Evolutionary conservation across 164 flowering plant species (phyloP).

Genomic region (Aristolochia contorta): DNA sequence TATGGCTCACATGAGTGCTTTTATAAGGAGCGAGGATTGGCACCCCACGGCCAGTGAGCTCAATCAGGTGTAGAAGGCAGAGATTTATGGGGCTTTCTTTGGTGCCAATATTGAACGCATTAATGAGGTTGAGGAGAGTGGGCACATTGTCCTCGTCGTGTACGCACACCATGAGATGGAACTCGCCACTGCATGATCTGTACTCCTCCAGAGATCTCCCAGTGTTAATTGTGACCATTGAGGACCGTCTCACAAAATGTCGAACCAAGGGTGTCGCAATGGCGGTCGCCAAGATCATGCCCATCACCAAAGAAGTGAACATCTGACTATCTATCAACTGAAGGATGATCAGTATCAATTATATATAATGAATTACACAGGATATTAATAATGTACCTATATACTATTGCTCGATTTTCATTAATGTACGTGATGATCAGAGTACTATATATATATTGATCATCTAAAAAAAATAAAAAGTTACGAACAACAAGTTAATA

Average conservation of each 20-base stretch:
- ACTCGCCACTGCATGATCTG: conserved; percentile 17
- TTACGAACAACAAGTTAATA: not conserved
- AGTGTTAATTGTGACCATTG: conserved; percentile 19
- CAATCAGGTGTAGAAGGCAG: conserved; percentile 18
- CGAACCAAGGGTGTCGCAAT: conserved; percentile 14
- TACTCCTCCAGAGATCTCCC: conserved; percentile 30
- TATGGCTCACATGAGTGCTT: not conserved
- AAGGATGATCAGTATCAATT: not conserved
- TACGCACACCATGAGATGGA: conserved; percentile 32
- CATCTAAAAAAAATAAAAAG: not conserved
- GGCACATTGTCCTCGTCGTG: conserved; percentile 24
- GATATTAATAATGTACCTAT: too few relatives aligned
- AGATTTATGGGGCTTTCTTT: conserved; percentile 21
- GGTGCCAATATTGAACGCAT: conserved; percentile 21
- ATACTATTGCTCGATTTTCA: too few relatives aligned
- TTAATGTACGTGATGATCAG: too few relatives aligned
- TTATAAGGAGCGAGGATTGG: conserved; percentile 48
- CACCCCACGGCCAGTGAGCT: conserved; percentile 38
- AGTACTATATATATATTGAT: conserved; percentile 2
- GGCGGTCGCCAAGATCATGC: conserved; percentile 26
- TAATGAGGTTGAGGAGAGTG: conserved; percentile 23
- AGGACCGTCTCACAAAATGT: conserved; percentile 2
- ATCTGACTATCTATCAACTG: not conserved
- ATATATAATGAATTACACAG: too few relatives aligned
- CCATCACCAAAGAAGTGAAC: not conserved